Percentiles rank a stretch among this genome's conserved stretches.
phyloP scores from a whole-genome alignment of 2,329 filamentous ascomycete genomes.

The Alternaria metachromatica region DNA sequence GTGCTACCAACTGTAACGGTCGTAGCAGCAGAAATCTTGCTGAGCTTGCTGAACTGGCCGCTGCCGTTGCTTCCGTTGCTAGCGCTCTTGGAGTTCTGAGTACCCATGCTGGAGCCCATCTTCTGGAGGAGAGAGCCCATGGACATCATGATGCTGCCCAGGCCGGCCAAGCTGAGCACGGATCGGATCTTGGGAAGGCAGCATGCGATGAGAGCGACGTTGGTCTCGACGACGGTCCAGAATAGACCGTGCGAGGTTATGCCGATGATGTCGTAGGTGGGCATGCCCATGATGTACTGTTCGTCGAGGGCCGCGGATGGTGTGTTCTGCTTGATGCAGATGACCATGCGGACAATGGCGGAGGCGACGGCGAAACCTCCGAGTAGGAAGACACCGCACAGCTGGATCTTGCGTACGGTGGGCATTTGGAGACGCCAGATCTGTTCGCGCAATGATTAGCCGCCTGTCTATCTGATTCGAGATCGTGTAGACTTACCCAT shows the following conservation, averaged over 20 bases:
- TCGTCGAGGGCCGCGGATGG: slow-evolving; percentile 2
- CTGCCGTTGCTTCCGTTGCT: neutral
- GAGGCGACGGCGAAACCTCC: slow-evolving; percentile 9
- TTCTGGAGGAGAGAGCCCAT: slow-evolving; percentile 9
- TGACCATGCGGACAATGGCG: slow-evolving; percentile 11
- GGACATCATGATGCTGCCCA: slow-evolving; percentile 3
- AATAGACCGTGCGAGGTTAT: slow-evolving; percentile 13
- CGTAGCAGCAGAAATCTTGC: slow-evolving; percentile 5
- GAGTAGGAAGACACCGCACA: slow-evolving; percentile 10
- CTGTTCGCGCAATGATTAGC: neutral
- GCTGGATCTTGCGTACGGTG: slow-evolving; percentile 4
- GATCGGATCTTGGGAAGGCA: slow-evolving; percentile 5
- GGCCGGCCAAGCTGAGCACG: neutral
- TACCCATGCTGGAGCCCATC: slow-evolving; percentile 6
- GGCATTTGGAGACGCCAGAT: slow-evolving; percentile 12
- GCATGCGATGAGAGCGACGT: slow-evolving; percentile 8
- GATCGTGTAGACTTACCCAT: neutral
- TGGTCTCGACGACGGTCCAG: slow-evolving; percentile 10
- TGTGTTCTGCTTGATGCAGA: slow-evolving; percentile 14
- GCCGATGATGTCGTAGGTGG: slow-evolving; percentile 11
- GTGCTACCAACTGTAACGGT: neutral
- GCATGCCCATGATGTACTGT: slow-evolving; percentile 11
- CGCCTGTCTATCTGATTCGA: no score
- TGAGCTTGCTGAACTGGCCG: slow-evolving; percentile 1
- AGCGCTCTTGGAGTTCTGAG: neutral